Percentiles rank a stretch among this genome's conserved stretches.
Evolutionary conservation across 1,139 yeast species (phyloP).

Genomic region (Scheffersomyces illinoinensis): DNA sequence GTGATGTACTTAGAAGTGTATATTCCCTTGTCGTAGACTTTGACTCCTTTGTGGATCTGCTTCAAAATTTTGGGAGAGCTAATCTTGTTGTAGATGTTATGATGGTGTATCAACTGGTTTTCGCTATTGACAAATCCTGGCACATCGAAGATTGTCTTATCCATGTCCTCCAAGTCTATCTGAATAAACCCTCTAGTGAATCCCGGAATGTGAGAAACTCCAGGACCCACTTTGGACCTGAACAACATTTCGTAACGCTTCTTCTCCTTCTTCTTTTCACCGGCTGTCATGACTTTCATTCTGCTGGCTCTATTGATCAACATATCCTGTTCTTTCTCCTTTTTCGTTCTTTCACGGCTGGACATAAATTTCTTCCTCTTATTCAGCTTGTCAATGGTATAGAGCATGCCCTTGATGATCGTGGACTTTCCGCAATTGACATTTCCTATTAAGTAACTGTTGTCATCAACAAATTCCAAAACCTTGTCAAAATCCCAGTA

Average conservation of each 20-base stretch:
- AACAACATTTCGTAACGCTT: slow-evolving; percentile 14
- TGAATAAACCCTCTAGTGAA: slow-evolving; percentile 51
- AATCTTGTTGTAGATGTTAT: slow-evolving; percentile 20
- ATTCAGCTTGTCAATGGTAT: slow-evolving; percentile 16
- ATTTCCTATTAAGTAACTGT: slow-evolving; percentile 63
- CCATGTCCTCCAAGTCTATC: slow-evolving; percentile 24
- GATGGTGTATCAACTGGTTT: background rate
- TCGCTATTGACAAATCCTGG: slow-evolving; percentile 48
- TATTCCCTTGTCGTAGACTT: slow-evolving; percentile 33
- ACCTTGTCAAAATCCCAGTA: slow-evolving; percentile 52
- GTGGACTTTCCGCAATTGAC: slow-evolving; percentile 80
- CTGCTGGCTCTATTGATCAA: slow-evolving; percentile 9
- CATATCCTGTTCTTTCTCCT: slow-evolving; percentile 19
- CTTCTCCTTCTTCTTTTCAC: slow-evolving; percentile 10
- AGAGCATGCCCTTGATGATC: slow-evolving; percentile 52
- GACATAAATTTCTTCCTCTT: slow-evolving; percentile 6
- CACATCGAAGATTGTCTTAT: slow-evolving; percentile 47
- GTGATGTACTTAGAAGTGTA: slow-evolving; percentile 40
- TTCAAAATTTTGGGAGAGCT: slow-evolving; percentile 31
- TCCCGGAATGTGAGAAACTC: slow-evolving; percentile 55
- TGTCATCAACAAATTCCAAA: slow-evolving; percentile 39
- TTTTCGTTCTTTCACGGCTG: slow-evolving; percentile 10
- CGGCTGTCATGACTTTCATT: slow-evolving; percentile 6
- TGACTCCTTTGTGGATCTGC: slow-evolving; percentile 36
- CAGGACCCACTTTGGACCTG: slow-evolving; percentile 38